Base-by-base conservation (phyloP, 805 yeast genomes). In the Yarrowia sp. region DNA sequence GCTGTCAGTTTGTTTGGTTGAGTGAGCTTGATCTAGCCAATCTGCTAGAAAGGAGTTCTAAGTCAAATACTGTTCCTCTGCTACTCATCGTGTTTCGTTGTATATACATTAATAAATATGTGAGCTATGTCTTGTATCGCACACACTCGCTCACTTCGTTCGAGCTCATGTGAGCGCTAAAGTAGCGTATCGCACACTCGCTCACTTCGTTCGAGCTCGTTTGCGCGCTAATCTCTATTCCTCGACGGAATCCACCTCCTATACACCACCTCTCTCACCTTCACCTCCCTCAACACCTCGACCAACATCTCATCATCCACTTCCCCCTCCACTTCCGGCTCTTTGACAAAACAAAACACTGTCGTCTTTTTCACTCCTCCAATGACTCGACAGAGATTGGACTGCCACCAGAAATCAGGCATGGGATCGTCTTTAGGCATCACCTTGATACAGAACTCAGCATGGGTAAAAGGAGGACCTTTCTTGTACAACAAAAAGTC, bases 401-500 rank as follows among this genome's bases (percentile, higher is more conserved):
- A 85, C 62, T 84, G 79, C 84, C 92, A 88, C 72, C 79, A 80
- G 82, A 84, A 85, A 66, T 75, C 80, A 39, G 72, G 75, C 33
- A 64, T 58, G 65, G 76, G 76, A 8, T 73, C 78, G 11, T 70
- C 70, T 10, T 47, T 17, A 1, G 83, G 80, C 32, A 84, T 66
- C 6, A 89, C 77, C 51, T 83, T 72, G 3, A 90, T 77, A 7
- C 93, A 90, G 74, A 84, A 90, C 73, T 92, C 96, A 0, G 99
- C 98, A 74, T 95, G 99, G 60, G 88, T 85, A 74, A 92, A 91
- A 1, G 98, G 98, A 8, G 98, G 99, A 0, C 99, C 99, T 66
- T 93, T 80, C 64, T 87, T 85, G 74, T 95, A 95, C 5, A 95
- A 78, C 8, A 95, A 76, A 74, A 79, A 88, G 71, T 92, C 96